phyloP scores from a whole-genome alignment of 257 asterid species.

The Solanum sejunctum region DNA sequence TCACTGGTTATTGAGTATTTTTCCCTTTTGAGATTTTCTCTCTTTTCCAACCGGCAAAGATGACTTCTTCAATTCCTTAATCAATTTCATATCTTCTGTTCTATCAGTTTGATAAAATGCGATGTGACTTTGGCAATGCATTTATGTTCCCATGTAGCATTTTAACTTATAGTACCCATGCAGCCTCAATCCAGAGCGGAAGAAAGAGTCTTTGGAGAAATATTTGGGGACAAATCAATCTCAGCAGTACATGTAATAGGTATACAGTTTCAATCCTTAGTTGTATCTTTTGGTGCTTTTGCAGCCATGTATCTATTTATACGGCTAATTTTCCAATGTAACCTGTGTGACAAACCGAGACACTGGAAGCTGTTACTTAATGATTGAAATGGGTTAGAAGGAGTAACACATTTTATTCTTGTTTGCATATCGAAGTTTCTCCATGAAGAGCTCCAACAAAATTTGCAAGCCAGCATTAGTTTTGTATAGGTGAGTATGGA shows the following conservation, averaged over 20 bases:
- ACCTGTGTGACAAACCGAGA: not conserved
- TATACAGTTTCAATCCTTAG: not conserved
- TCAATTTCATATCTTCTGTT: not conserved
- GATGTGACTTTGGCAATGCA: not conserved
- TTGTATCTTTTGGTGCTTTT: not conserved
- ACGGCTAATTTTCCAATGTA: not conserved
- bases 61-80: not conserved
- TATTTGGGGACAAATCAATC: slow-evolving; percentile 57
- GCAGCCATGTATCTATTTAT: not conserved
- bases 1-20: not conserved
- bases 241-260: slow-evolving; percentile 29
- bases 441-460: not conserved
- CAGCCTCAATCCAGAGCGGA: slow-evolving; percentile 95
- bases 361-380: not conserved
- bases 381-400: not conserved
- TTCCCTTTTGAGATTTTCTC: not conserved
- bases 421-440: not conserved
- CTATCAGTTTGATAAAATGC: not conserved
- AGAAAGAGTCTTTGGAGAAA: slow-evolving; percentile 84
- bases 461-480: not conserved
- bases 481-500: not conserved
- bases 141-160: not conserved
- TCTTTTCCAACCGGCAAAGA: not conserved
- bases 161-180: slow-evolving; percentile 7
- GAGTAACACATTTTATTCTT: not conserved